Base-by-base conservation (phyloP, 2,329 filamentous ascomycete genomes). In the Chaetomiaceae sp. region DNA sequence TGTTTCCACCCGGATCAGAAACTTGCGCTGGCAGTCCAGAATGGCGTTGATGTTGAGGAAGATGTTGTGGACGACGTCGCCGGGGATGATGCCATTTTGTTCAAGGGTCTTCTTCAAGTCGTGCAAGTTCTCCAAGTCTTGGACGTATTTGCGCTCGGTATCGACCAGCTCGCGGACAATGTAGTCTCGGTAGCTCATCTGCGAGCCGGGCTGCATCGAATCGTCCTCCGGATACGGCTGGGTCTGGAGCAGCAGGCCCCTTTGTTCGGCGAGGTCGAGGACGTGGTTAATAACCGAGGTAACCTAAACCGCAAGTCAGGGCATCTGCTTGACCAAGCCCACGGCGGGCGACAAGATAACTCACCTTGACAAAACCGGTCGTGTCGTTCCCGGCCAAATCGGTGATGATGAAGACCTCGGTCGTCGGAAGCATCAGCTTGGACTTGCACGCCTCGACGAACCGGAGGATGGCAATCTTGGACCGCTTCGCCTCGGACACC, bases 41-140 rank as follows among this genome's bases (percentile, higher is more conserved):
- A 99, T 88, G 27, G 88, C 84, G 68, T 97, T 96, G 66, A 97
- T 84, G 71, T 99, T 99, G 57, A 97, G 79, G 72, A 99, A 99
- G 58, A 99, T 96, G 66, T 91, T 85, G 72, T 97, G 91, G 20
- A 96, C 86, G 9, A 87, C 83, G 68, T 99, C 94, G 50, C 94
- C 92, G 2, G 89, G 88, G 59, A 97, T 84, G 34, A 90, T 83
- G 34, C 91, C 91, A 61, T 87, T 91, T 67, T 95, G 88, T 63
- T 96, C 91, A 51, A 97, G 77, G 22, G 87, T 83, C 71, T 89
- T 92, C 73, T 96, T 97, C 66, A 97, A 80, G 46, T 91, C 87
- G 68, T 97, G 91, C 33, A 99, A 72, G 62, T 96, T 92, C 69
- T 97, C 92, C 49, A 99, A 74, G 74, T 99, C 94, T 69, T 97